Conservation (phyloP, 208 protist species). For the Leishmania arabica region DNA sequence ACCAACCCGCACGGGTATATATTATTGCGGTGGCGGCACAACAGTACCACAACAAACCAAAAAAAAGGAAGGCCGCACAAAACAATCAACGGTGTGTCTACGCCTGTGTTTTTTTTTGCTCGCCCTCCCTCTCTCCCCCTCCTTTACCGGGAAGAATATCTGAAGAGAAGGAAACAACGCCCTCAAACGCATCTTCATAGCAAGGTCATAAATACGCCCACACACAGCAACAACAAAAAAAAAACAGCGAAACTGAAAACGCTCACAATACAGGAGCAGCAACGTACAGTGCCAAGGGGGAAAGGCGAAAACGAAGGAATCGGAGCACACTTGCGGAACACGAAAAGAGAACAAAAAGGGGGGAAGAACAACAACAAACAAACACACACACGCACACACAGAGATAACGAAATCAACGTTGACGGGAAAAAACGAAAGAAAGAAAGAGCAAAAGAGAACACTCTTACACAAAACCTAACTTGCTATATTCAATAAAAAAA, state of each 20-base stretch:
- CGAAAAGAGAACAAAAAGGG: no score
- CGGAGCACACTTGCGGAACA: no score
- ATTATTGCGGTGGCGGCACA: background rate
- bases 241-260: background rate
- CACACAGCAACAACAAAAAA: background rate
- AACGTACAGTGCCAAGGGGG: no score
- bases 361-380: no score
- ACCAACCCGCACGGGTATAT: background rate
- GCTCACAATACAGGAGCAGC: no score
- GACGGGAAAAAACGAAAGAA: background rate
- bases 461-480: background rate
- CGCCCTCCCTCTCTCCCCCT: no score
- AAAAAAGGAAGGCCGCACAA: no score
- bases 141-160: background rate
- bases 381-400: no score
- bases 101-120: background rate
- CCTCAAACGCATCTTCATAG: no score
- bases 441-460: background rate
- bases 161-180: background rate
- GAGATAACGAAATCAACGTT: background rate
- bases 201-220: no score
- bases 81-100: background rate
- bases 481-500: background rate
- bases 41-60: background rate
- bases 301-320: no score